Evolutionary conservation across 1,284 basidiomycete genomes (phyloP).

Genomic region (Paramarasmius palmivorus): DNA sequence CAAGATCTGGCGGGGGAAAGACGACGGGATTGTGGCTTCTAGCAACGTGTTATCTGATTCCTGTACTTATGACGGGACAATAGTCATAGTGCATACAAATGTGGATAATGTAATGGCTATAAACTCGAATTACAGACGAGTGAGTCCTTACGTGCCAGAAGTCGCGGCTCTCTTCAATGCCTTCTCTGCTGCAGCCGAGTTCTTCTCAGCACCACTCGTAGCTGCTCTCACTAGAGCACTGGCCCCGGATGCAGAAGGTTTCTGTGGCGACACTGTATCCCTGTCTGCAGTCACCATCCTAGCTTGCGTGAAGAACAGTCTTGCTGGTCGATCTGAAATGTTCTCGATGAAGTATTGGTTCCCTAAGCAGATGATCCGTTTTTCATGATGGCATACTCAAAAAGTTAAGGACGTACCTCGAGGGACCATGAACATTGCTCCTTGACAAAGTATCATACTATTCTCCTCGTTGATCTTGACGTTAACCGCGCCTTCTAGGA

Average conservation of each 20-base stretch:
- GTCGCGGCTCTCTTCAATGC: constrained; percentile 7
- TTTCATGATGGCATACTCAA: background rate
- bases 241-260: background rate
- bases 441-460: constrained; percentile 76
- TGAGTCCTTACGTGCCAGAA: constrained; percentile 1
- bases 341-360: constrained; percentile 93
- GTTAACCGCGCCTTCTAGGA: constrained; percentile 85
- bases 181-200: background rate
- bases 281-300: constrained; percentile 57
- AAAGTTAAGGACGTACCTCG: constrained; percentile 57
- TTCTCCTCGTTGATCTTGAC: constrained; percentile 82
- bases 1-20: too few species aligned
- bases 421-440: constrained; percentile 90
- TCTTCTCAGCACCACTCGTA: constrained; percentile 2
- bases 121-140: too few species aligned
- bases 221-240: background rate
- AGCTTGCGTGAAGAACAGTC: constrained; percentile 92
- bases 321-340: constrained; percentile 77
- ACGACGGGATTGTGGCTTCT: too few species aligned
- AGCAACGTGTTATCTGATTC: too few species aligned
- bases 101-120: too few species aligned
- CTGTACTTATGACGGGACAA: too few species aligned
- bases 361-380: constrained; percentile 43
- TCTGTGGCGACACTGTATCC: background rate
- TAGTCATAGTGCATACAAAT: too few species aligned